Percentiles rank a stretch among this genome's conserved stretches.
These are phyloP conservation scores for Pyrenophora tritici-repentis DNA, from an alignment of 2,329 filamentous ascomycete species.

Conservation along the genomic window DNA sequence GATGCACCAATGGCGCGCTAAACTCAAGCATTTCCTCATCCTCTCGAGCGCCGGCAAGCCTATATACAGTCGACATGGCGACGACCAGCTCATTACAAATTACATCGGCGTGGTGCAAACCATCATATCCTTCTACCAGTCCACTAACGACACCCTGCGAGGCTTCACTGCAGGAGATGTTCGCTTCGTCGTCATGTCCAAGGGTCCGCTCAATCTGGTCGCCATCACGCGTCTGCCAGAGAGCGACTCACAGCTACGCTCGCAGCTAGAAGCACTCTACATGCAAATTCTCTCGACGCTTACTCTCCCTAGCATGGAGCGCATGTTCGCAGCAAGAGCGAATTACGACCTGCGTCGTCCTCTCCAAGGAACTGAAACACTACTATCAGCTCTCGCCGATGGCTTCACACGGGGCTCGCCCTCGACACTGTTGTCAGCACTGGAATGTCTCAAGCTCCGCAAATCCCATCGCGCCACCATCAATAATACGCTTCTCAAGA, in stretches of 20 bases:
- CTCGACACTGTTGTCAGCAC: slow-evolving; percentile 81
- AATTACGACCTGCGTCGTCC: slow-evolving; percentile 93
- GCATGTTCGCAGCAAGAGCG: slow-evolving; percentile 85
- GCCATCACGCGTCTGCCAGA: slow-evolving; percentile 92
- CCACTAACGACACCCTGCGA: slow-evolving; percentile 73
- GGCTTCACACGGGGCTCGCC: slow-evolving; percentile 93
- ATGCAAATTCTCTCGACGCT: slow-evolving; percentile 98
- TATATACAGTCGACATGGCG: slow-evolving; percentile 94
- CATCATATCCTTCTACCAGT: slow-evolving; percentile 95
- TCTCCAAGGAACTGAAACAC: slow-evolving; percentile 85
- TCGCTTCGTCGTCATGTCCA: slow-evolving; percentile 82
- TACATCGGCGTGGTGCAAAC: slow-evolving; percentile 97
- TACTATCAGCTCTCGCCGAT: slow-evolving; percentile 90
- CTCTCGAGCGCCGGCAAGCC: slow-evolving; percentile 95
- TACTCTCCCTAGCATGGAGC: slow-evolving; percentile 82
- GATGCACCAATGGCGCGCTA: slow-evolving; percentile 80
- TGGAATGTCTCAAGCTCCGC: slow-evolving; percentile 90
- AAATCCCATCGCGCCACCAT: slow-evolving; percentile 86
- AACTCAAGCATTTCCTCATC: slow-evolving; percentile 96
- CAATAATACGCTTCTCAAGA: slow-evolving; percentile 83
- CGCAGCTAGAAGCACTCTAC: slow-evolving; percentile 90
- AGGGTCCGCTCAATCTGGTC: slow-evolving; percentile 88
- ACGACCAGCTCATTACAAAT: slow-evolving; percentile 84
- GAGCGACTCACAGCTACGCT: slow-evolving; percentile 83
- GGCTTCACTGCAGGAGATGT: slow-evolving; percentile 87